Evolutionary conservation across 176 grass and related monocot genomes (phyloP), one percentile per base, ranked within the genome.

Genomic region (Oryza glumipatula): DNA sequence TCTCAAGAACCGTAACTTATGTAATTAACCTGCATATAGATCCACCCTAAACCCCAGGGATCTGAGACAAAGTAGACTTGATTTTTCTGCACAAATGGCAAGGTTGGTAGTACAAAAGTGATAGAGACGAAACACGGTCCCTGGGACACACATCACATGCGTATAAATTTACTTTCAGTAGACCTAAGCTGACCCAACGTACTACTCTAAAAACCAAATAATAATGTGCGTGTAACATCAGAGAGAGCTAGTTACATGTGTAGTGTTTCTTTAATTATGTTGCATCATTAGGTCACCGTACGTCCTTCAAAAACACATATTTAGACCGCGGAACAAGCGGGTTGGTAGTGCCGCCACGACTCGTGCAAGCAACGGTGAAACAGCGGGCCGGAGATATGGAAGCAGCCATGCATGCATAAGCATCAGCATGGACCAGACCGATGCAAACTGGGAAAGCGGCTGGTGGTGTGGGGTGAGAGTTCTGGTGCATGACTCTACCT

Each of bases 11-110:
- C 76, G 17, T 80, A 91, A 76, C 49, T 84, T 76, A 84, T 54
- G 83, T 46, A 78, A 23, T 58, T 88, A 74, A 65, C 45, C 11
- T 14, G 64, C 36, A 76, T 69, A 51, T 54, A 72, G 77, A 83
- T 88, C 41, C 28, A 77, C 24, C 85, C 33, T 82, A 65, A 24
- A 81, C 30, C 26, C 74, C 66, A 83, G 24, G 35, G 49, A 71
- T 22, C 44, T 47, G 44, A 43, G 78, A 54, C 52, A 48, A 41
- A 22, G 28, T 69, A 63, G 26, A 33, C 46, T n/a, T 26, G 15
- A 73, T 67, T 82, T 82, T 91, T 87, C 47, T 79, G 70, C 75
- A 76, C 41, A 65, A 51, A 70, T 17, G 80, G 83, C 76, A 80
- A 80, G 51, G 39, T 67, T 78, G 82, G 73, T 67, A 22, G 1